Evolutionary conservation across 2,329 filamentous ascomycete genomes (phyloP).

Genomic region (Penicillium sp.): DNA sequence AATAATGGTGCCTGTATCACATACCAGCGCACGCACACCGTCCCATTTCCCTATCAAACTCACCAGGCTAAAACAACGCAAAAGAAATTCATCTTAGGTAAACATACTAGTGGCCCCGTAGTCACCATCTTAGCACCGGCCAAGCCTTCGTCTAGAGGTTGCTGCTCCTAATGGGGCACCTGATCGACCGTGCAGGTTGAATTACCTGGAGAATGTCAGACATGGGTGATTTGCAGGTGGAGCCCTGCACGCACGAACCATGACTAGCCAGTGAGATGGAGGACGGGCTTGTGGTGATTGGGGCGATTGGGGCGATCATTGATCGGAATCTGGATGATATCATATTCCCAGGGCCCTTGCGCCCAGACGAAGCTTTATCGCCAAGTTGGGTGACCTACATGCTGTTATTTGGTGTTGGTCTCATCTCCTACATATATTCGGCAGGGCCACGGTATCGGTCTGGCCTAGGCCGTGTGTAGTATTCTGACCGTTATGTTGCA

Average conservation of each 20-base stretch:
- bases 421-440: conserved; percentile 3
- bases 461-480: background rate
- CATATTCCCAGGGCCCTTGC: conserved; percentile 12
- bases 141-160: background rate
- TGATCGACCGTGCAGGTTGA: conserved; percentile 7
- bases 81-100: conserved; percentile 2
- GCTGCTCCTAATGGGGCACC: background rate
- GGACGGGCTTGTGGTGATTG: background rate
- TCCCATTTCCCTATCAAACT: background rate
- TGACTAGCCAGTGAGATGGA: background rate
- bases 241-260: conserved; percentile 8
- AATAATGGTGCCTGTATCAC: conserved; percentile 10
- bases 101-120: background rate
- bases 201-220: conserved; percentile 11
- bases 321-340: conserved; percentile 3
- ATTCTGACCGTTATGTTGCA: background rate
- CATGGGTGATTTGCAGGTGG: conserved; percentile 8
- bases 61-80: background rate
- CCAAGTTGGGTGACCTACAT: background rate
- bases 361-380: background rate
- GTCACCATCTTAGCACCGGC: background rate
- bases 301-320: background rate
- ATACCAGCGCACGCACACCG: conserved; percentile 8
- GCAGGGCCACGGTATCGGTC: background rate
- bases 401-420: conserved; percentile 2